These are phyloP conservation scores for Penicillium hesseltinei DNA, from an alignment of 2,329 filamentous ascomycete genomes.

Conservation along the genomic window DNA sequence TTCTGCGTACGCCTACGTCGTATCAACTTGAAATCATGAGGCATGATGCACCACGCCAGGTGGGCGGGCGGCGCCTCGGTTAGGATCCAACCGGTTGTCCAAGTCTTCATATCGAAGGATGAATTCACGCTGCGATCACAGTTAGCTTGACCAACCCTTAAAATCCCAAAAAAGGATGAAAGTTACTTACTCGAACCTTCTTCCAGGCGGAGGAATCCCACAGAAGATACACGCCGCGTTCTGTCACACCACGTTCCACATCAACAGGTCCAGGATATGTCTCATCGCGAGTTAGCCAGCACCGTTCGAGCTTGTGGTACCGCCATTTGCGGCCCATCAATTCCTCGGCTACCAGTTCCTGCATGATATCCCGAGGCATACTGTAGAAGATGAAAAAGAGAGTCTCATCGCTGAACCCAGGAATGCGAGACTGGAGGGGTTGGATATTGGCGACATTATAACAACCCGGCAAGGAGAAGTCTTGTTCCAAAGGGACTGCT, in stretches of 20 bases:
- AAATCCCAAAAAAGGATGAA: neutral
- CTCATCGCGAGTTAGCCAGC: conserved; percentile 52
- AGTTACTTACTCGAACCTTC: conserved; percentile 45
- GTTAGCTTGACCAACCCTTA: conserved; percentile 14
- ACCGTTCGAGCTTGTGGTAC: conserved; percentile 53
- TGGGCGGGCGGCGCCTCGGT: conserved; percentile 34
- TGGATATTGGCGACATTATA: conserved; percentile 68
- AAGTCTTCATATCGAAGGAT: conserved; percentile 51
- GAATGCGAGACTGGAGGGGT: conserved; percentile 57
- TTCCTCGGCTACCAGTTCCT: conserved; percentile 64
- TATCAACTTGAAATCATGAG: conserved; percentile 30
- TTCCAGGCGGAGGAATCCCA: conserved; percentile 53
- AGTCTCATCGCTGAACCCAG: conserved; percentile 62
- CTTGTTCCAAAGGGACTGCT: conserved; percentile 60
- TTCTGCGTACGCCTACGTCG: conserved; percentile 11
- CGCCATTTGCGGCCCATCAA: conserved; percentile 55
- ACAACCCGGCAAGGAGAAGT: conserved; percentile 62
- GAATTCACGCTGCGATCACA: conserved; percentile 43
- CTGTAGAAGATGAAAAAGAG: conserved; percentile 70
- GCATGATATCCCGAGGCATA: conserved; percentile 63
- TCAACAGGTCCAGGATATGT: conserved; percentile 49
- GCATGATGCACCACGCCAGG: conserved; percentile 38
- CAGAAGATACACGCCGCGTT: conserved; percentile 52
- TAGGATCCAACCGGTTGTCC: conserved; percentile 47
- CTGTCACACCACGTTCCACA: conserved; percentile 48